A percentile compares a stretch with the other conserved stretches of the same genome.
Evolutionary conservation across 106 monocot species (phyloP).

Genomic region (Dioscorea alata): DNA sequence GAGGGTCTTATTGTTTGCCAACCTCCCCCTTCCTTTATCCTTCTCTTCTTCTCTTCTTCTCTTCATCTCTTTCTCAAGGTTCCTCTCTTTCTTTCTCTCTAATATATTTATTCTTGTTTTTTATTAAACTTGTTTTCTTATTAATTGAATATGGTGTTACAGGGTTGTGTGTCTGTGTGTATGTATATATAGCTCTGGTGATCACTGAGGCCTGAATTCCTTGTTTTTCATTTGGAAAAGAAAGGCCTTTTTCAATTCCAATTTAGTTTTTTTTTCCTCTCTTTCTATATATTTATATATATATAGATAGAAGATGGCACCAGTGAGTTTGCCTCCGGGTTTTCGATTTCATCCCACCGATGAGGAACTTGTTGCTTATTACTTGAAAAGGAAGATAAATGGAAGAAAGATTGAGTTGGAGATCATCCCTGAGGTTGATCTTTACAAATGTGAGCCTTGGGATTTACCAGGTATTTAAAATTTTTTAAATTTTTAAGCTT

Average conservation of each 20-base stretch:
- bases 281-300: background rate
- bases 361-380: constrained; percentile 45
- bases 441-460: constrained; percentile 59
- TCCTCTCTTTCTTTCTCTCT: background rate
- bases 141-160: background rate
- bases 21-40: constrained; percentile 1
- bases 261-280: too few species aligned
- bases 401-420: constrained; percentile 42
- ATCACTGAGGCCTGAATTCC: background rate
- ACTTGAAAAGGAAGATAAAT: constrained; percentile 52
- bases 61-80: background rate
- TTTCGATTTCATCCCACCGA: constrained; percentile 57
- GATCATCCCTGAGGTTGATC: constrained; percentile 52
- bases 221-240: background rate
- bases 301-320: constrained; percentile 23
- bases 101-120: background rate
- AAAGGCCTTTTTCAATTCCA: background rate
- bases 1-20: background rate
- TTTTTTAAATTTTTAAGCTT: background rate
- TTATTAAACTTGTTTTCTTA: background rate
- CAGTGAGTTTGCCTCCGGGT: constrained; percentile 41
- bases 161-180: constrained; percentile 2
- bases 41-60: background rate
- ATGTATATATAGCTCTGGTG: too few species aligned
- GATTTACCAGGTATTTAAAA: constrained; percentile 36